These are phyloP conservation scores for Oligophagozyma castellii DNA, from an alignment of 1,139 yeast genomes.

Conservation along the genomic window DNA sequence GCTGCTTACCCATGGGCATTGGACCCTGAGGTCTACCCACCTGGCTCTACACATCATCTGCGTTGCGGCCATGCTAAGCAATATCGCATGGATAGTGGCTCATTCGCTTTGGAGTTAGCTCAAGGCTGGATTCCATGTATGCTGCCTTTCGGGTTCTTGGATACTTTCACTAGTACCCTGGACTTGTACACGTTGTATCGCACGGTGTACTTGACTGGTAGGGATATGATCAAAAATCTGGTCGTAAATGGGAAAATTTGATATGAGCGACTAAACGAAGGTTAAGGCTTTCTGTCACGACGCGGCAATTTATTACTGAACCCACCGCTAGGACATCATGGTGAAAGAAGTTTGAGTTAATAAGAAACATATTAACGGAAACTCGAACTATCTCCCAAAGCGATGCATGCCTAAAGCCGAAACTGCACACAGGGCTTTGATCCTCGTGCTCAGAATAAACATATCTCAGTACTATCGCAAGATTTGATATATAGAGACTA, in stretches of 20 bases:
- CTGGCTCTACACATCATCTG: conserved; percentile 78
- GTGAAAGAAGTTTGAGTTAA: no score
- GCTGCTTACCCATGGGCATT: conserved; percentile 58
- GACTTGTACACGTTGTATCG: conserved; percentile 56
- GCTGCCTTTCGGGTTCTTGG: conserved; percentile 91
- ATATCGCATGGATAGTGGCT: conserved; percentile 67
- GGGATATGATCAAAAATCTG: conserved; percentile 61
- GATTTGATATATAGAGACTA: no score
- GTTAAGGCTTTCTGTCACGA: no score
- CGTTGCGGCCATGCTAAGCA: conserved; percentile 64
- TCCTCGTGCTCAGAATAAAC: no score
- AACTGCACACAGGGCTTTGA: no score
- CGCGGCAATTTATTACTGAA: no score
- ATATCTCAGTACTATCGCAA: no score
- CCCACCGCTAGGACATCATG: no score
- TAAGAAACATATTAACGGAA: no score
- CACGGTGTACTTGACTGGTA: conserved; percentile 63
- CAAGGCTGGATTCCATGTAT: conserved; percentile 98
- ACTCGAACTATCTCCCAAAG: no score
- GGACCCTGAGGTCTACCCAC: conserved; percentile 50
- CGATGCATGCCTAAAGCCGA: no score
- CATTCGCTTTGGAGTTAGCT: conserved; percentile 87
- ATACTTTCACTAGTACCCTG: conserved; percentile 63
- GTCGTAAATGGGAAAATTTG: conserved; percentile 39
- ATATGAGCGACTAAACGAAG: no score